phyloP scores from a whole-genome alignment of 257 asterid genomes.

The Fraxinus anomala region DNA sequence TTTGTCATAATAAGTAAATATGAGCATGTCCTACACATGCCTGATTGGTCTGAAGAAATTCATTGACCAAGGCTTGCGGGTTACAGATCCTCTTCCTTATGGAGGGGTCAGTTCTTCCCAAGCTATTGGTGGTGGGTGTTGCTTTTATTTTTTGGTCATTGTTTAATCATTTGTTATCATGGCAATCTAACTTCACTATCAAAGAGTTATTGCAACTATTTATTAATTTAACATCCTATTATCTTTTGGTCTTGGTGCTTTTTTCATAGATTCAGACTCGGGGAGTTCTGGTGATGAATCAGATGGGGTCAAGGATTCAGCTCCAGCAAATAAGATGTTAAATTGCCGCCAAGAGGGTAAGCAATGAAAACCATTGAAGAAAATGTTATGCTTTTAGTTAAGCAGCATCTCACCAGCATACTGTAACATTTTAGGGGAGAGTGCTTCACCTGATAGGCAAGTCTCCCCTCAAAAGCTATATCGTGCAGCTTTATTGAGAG shows the following conservation, averaged over 20 bases:
- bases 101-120: too few relatives aligned
- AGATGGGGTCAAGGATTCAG: conserved; percentile 45
- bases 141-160: too few relatives aligned
- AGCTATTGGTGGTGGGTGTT: too few relatives aligned
- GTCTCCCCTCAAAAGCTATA: conserved; percentile 80
- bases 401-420: conserved; percentile 58
- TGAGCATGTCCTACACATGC: too few relatives aligned
- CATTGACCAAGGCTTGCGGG: too few relatives aligned
- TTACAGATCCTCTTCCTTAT: too few relatives aligned
- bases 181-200: too few relatives aligned
- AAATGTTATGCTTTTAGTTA: conserved; percentile 47
- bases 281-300: conserved; percentile 50
- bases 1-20: too few relatives aligned
- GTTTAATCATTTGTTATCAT: too few relatives aligned
- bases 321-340: conserved; percentile 32
- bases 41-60: too few relatives aligned
- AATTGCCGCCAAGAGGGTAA: conserved; percentile 58
- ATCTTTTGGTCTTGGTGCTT: conserved; percentile 1
- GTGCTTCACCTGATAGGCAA: conserved; percentile 63
- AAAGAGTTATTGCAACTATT: too few relatives aligned
- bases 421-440: conserved; percentile 68
- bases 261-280: conserved; percentile 51
- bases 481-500: conserved; percentile 78
- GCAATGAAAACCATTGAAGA: conserved; percentile 58
- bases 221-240: not conserved